Evolutionary conservation across 768 basidiomycete genomes (phyloP).

Genomic region (Lactarius trivialis): DNA sequence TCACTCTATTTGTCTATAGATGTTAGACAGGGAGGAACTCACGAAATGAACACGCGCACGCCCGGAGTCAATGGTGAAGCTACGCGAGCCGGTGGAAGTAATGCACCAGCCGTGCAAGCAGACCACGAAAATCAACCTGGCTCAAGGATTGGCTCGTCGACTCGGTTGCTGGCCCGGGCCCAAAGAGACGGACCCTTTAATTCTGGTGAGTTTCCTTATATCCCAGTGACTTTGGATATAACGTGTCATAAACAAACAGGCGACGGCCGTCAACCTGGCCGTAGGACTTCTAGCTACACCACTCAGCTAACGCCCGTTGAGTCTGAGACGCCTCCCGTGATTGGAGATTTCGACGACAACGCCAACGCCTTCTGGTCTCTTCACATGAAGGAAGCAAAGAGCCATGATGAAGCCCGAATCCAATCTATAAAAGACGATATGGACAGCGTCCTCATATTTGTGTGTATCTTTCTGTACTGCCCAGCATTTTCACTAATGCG

Average conservation of each 20-base stretch:
- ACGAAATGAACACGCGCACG: neutral
- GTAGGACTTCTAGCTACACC: no score
- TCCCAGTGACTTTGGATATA: neutral
- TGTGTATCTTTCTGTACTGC: neutral
- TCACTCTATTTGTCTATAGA: neutral
- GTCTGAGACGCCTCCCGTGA: no score
- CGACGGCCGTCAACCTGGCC: neutral
- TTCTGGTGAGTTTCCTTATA: neutral
- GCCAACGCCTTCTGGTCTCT: no score
- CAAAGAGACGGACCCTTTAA: neutral
- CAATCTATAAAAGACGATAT: no score
- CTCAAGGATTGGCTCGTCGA: neutral
- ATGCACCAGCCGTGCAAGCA: neutral
- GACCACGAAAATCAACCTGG: neutral
- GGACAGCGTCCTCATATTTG: no score
- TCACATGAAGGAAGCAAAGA: no score
- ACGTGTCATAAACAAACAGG: neutral
- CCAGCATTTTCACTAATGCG: neutral
- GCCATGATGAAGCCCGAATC: no score
- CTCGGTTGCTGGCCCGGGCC: neutral
- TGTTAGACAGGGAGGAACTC: neutral
- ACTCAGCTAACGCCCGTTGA: no score
- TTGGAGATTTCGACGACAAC: no score
- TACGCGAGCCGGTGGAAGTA: neutral
- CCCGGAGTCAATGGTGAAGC: neutral